These are phyloP conservation scores for Rhodomyrtus tomentosa DNA, from an alignment of 345 rosid species.

Conservation along the genomic window DNA sequence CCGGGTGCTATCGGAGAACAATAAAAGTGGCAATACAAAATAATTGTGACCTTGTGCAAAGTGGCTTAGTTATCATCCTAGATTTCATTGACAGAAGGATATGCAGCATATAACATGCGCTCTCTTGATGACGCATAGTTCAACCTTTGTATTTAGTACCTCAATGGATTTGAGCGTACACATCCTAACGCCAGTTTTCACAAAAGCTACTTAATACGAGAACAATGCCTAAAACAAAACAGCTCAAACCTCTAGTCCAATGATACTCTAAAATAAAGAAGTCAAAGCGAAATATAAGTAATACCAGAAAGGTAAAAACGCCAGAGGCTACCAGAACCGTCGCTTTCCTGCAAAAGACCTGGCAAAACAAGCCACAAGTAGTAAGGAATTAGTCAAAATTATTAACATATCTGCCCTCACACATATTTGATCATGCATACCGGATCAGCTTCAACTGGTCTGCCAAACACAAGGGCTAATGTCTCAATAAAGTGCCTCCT, in stretches of 20 bases:
- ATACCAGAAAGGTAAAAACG: constrained; percentile 67
- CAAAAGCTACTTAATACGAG: background rate
- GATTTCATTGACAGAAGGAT: background rate
- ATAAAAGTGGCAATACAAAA: background rate
- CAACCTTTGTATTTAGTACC: background rate
- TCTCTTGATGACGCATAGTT: background rate
- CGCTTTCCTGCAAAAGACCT: constrained; percentile 79
- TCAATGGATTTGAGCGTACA: background rate
- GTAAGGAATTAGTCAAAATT: background rate
- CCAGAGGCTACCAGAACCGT: constrained; percentile 66
- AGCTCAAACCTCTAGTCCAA: background rate
- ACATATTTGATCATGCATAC: constrained; percentile 26
- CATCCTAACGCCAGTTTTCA: background rate
- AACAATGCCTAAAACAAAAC: background rate
- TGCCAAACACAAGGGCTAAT: constrained; percentile 57
- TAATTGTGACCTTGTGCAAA: background rate
- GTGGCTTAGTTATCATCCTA: background rate
- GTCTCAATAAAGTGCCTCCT: constrained; percentile 79
- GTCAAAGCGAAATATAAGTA: background rate
- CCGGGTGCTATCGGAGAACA: no score
- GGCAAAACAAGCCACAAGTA: constrained; percentile 14
- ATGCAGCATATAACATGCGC: background rate
- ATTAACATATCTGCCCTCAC: background rate
- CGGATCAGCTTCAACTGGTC: constrained; percentile 87
- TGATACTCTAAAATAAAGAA: background rate